These are phyloP conservation scores for Kalmanozyma brasiliensis DNA, from an alignment of 1,284 basidiomycete species.

Conservation along the genomic window DNA sequence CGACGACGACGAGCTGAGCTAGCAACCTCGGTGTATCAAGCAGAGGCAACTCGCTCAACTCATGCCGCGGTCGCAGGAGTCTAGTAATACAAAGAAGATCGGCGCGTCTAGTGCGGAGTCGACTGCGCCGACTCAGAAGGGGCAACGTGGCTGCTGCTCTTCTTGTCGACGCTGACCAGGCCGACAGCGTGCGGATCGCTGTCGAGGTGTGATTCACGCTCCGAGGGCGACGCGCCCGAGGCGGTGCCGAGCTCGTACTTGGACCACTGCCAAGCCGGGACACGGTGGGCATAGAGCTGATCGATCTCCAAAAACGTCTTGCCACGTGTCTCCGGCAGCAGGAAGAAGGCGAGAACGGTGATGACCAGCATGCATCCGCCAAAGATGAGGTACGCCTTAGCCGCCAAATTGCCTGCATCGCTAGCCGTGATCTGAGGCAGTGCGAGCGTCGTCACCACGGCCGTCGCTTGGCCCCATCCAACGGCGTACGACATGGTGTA, in stretches of 20 bases:
- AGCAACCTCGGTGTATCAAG: too few species aligned
- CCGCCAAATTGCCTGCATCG: conserved; percentile 51
- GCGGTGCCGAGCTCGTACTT: conserved; percentile 33
- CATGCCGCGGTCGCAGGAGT: too few species aligned
- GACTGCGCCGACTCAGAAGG: conserved; percentile 10
- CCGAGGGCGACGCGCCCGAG: conserved; percentile 1
- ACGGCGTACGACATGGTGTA: conserved; percentile 61
- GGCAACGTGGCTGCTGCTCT: conserved; percentile 18
- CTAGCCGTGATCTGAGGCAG: conserved; percentile 54
- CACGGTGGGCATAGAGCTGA: conserved; percentile 47
- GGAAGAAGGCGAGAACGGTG: conserved; percentile 46
- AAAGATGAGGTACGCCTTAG: conserved; percentile 61
- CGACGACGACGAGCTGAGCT: too few species aligned
- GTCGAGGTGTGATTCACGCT: conserved; percentile 12
- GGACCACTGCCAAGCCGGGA: conserved; percentile 53
- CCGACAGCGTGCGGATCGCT: conserved; percentile 23
- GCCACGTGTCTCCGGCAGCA: conserved; percentile 56
- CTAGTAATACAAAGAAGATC: neutral
- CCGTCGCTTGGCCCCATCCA: conserved; percentile 55
- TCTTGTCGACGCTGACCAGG: conserved; percentile 39
- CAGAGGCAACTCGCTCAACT: too few species aligned
- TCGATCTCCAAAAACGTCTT: conserved; percentile 57
- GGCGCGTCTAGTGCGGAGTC: neutral
- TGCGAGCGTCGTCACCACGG: conserved; percentile 55
- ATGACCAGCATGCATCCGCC: conserved; percentile 53